A percentile compares a stretch with the other conserved stretches of the same genome.
These are phyloP conservation scores for Saraca asoca DNA, from an alignment of 331 rosid species.

Conservation along the genomic window DNA sequence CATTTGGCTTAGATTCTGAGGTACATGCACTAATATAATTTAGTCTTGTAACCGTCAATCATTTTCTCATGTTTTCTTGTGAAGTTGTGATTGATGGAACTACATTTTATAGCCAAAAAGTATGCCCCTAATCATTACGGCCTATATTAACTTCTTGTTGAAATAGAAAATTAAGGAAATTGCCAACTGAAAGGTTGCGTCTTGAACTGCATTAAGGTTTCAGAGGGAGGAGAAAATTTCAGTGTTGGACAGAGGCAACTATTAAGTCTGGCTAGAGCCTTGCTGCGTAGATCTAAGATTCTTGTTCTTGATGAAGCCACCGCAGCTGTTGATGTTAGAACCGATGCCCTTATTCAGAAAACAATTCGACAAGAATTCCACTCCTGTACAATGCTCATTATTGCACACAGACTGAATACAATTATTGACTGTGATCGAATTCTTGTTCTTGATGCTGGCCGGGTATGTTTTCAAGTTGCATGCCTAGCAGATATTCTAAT, in stretches of 20 bases:
- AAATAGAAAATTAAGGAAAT: constrained; percentile 2
- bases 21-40: constrained; percentile 40
- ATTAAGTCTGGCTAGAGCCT: constrained; percentile 81
- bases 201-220: constrained; percentile 52
- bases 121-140: no score
- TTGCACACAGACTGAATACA: constrained; percentile 87
- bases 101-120: not conserved
- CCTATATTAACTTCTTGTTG: not conserved
- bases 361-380: constrained; percentile 82
- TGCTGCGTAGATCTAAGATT: constrained; percentile 79
- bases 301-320: constrained; percentile 94
- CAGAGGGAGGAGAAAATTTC: constrained; percentile 89
- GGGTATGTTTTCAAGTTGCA: constrained; percentile 45
- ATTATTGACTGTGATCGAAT: constrained; percentile 75
- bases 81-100: not conserved
- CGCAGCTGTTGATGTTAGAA: constrained; percentile 87
- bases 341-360: constrained; percentile 84
- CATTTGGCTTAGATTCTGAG: constrained; percentile 88
- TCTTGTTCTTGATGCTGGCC: constrained; percentile 75
- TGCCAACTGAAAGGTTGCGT: not conserved
- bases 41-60: not conserved
- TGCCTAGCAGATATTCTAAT: not conserved
- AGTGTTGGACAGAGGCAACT: constrained; percentile 94
- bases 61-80: not conserved
- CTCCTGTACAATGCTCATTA: constrained; percentile 80